phyloP scores from a whole-genome alignment of 441 rosid genomes.

The Aleurites moluccanus region DNA sequence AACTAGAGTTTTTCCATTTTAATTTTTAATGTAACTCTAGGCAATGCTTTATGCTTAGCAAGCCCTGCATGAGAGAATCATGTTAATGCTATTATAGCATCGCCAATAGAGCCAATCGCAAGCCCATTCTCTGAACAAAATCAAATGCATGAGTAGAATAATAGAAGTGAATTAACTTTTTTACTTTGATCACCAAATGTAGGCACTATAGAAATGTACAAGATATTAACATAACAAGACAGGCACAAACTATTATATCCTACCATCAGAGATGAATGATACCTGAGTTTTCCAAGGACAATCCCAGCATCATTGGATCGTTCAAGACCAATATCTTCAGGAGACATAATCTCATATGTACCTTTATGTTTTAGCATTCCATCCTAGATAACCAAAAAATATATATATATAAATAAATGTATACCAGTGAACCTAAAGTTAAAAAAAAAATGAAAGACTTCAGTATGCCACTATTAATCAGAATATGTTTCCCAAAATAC shows the following conservation, averaged over 20 bases:
- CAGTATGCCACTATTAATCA: not conserved
- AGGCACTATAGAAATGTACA: not conserved
- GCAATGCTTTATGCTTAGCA: no score
- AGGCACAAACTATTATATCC: not conserved
- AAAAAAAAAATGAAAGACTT: not conserved
- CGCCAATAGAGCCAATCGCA: no score
- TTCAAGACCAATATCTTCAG: constrained; percentile 93
- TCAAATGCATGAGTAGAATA: no score
- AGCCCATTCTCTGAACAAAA: not conserved
- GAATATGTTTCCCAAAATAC: not conserved
- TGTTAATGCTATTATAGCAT: no score
- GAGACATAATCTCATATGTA: constrained; percentile 89
- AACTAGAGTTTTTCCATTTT: no score
- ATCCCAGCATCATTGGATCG: constrained; percentile 85
- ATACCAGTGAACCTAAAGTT: constrained; percentile 4
- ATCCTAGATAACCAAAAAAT: constrained; percentile 52
- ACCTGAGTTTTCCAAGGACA: constrained; percentile 98
- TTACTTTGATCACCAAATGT: not conserved
- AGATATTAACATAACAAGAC: not conserved
- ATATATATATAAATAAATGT: not conserved
- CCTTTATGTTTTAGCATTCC: constrained; percentile 97
- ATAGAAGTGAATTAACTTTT: not conserved
- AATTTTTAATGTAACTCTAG: no score
- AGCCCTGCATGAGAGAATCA: no score
- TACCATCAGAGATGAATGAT: constrained; percentile 11